These are phyloP conservation scores for Brassica juncea DNA, from an alignment of 345 rosid genomes.

Conservation along the genomic window DNA sequence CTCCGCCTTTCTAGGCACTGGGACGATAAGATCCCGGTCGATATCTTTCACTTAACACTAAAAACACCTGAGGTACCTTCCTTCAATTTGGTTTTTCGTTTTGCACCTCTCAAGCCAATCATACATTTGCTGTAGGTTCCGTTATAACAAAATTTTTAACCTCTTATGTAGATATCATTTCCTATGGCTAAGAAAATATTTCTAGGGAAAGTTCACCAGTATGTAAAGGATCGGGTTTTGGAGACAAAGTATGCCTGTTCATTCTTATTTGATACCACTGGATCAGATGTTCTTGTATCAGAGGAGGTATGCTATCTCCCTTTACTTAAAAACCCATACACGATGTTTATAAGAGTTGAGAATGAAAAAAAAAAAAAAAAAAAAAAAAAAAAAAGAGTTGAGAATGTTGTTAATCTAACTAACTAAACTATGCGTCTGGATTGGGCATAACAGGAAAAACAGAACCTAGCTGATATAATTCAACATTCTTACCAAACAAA, in stretches of 20 bases:
- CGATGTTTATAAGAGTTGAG: conserved; percentile 27
- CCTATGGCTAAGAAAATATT: conserved; percentile 74
- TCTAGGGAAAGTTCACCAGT: conserved; percentile 87
- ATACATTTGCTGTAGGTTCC: conserved; percentile 21
- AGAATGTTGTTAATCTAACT: conserved; percentile 25
- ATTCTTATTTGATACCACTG: conserved; percentile 57
- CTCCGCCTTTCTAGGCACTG: conserved; percentile 85
- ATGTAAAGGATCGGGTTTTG: conserved; percentile 78
- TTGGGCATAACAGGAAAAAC: conserved; percentile 71
- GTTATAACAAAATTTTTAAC: conserved; percentile 7
- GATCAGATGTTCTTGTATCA: conserved; percentile 49
- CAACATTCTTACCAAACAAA: conserved; percentile 81
- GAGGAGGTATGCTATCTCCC: conserved; percentile 68
- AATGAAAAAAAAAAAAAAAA: too few species aligned
- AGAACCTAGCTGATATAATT: conserved; percentile 76
- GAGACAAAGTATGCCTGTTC: conserved; percentile 92
- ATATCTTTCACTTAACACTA: conserved; percentile 73
- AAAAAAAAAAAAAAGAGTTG: too few species aligned
- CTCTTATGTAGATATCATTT: conserved; percentile 63
- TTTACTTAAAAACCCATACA: conserved; percentile 31
- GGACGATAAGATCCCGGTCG: conserved; percentile 88
- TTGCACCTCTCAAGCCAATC: neutral
- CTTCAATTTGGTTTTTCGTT: conserved; percentile 8
- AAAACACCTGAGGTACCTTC: conserved; percentile 65
- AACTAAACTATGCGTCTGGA: conserved; percentile 21